These are phyloP conservation scores for Dactylorhiza incarnata DNA, from an alignment of 106 monocot species.

Conservation along the genomic window DNA sequence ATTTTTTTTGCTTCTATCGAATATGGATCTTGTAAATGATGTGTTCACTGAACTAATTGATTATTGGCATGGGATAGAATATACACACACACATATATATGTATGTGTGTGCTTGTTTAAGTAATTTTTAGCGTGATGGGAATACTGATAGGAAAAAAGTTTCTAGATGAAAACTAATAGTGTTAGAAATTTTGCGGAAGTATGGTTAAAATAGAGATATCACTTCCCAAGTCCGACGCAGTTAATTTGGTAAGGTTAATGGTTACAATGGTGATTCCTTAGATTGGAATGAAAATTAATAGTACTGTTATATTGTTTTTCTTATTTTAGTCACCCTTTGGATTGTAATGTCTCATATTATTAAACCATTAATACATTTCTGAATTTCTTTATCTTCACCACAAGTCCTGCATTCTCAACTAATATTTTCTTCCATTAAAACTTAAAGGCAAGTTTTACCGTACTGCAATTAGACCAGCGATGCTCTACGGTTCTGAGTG, in stretches of 20 bases:
- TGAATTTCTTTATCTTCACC: background rate
- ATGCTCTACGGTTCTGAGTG: too few relatives aligned
- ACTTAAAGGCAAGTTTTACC: too few relatives aligned
- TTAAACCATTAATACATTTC: background rate
- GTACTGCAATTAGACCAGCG: too few relatives aligned
- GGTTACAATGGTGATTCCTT: background rate
- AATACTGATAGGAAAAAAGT: background rate
- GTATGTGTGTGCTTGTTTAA: too few relatives aligned
- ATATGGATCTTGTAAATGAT: background rate
- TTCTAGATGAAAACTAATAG: background rate
- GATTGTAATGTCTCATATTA: background rate
- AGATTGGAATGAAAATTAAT: background rate
- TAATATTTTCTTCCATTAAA: too few relatives aligned
- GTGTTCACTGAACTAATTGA: too few relatives aligned
- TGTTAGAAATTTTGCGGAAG: background rate
- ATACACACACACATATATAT: too few relatives aligned
- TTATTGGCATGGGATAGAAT: too few relatives aligned
- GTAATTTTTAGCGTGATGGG: too few relatives aligned
- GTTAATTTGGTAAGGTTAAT: too few relatives aligned
- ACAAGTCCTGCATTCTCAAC: background rate
- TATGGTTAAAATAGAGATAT: background rate
- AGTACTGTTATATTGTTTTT: background rate
- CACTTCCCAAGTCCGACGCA: background rate
- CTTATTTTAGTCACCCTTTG: background rate
- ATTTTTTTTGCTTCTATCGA: background rate